A percentile compares a stretch with the other conserved stretches of the same genome.
Conservation (phyloP, 1,284 basidiomycete species). For the Austroboletus novae-zelandiae region DNA sequence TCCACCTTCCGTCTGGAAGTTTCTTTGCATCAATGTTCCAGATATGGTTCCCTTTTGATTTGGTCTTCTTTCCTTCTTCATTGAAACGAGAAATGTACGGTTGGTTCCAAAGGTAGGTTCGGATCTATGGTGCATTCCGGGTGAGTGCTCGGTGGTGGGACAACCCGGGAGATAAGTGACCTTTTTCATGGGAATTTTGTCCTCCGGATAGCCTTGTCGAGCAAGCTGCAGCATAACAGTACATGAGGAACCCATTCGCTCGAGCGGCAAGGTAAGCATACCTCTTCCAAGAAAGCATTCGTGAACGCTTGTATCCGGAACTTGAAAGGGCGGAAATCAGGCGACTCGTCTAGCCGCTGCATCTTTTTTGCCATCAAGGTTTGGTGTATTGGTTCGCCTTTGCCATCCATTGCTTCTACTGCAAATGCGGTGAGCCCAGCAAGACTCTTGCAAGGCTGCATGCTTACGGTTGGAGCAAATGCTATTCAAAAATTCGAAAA, state of each 20-base stretch:
- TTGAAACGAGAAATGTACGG: slow-evolving; percentile 97
- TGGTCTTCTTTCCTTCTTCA: slow-evolving; percentile 98
- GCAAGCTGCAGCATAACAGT: slow-evolving; percentile 54
- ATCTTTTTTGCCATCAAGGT: slow-evolving; percentile 99
- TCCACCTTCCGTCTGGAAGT: slow-evolving; percentile 73
- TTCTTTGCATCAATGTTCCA: slow-evolving; percentile 99
- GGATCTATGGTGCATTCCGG: slow-evolving; percentile 60
- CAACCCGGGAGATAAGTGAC: slow-evolving; percentile 38
- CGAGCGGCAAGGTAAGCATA: slow-evolving; percentile 34
- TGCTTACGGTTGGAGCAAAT: slow-evolving; percentile 88
- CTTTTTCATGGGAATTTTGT: slow-evolving; percentile 88
- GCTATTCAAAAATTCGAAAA: slow-evolving; percentile 85
- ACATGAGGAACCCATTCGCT: slow-evolving; percentile 9
- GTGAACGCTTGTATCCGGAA: slow-evolving; percentile 99
- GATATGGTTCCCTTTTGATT: slow-evolving; percentile 99
- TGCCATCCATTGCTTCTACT: slow-evolving; percentile 92
- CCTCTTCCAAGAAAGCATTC: slow-evolving; percentile 92
- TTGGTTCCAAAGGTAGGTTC: slow-evolving; percentile 94
- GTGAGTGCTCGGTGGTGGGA: slow-evolving; percentile 10
- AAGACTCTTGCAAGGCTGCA: slow-evolving; percentile 1
- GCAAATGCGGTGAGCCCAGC: slow-evolving; percentile 18
- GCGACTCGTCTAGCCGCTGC: slow-evolving; percentile 92
- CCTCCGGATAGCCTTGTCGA: slow-evolving; percentile 76
- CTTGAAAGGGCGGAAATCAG: slow-evolving; percentile 98
- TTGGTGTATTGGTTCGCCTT: slow-evolving; percentile 97